These are phyloP conservation scores for Colletotrichum salicis DNA, from an alignment of 2,329 filamentous ascomycete genomes.

Conservation along the genomic window DNA sequence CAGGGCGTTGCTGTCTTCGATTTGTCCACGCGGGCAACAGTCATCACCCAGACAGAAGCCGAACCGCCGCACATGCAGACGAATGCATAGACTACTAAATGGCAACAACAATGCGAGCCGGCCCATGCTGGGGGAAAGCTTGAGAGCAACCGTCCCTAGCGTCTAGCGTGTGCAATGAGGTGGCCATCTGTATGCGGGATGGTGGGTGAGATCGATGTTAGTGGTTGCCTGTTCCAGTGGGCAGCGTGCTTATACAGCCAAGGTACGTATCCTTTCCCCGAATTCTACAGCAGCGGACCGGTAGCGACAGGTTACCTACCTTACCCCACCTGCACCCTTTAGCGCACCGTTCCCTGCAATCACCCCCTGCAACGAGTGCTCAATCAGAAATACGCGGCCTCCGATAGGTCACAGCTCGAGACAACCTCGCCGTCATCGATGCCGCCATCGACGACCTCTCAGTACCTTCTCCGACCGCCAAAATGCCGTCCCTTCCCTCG, in stretches of 20 bases:
- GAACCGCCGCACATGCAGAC: conserved; percentile 8
- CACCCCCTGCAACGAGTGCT: conserved; percentile 4
- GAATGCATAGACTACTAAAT: conserved; percentile 1
- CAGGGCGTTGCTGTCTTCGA: neutral
- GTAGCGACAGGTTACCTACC: neutral
- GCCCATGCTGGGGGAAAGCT: conserved; percentile 1
- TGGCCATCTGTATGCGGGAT: neutral
- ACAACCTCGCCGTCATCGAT: conserved; percentile 33
- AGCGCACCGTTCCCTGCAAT: conserved; percentile 13
- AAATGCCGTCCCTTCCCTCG: conserved; percentile 2
- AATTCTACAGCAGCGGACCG: neutral
- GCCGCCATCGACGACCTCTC: conserved; percentile 28
- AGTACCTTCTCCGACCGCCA: neutral
- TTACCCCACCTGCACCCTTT: conserved; percentile 2
- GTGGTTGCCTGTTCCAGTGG: neutral
- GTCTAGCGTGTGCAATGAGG: neutral
- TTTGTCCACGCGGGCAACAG: conserved; percentile 14
- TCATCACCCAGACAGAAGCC: conserved; percentile 1
- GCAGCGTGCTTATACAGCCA: neutral
- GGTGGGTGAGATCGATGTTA: neutral
- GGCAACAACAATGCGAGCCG: neutral
- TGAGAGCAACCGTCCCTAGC: neutral
- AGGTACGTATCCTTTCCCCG: neutral
- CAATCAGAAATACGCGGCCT: conserved; percentile 29
- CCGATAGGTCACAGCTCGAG: conserved; percentile 32